Conservation (phyloP, 2,329 filamentous ascomycete genomes). For the Metarhizium humberi region DNA sequence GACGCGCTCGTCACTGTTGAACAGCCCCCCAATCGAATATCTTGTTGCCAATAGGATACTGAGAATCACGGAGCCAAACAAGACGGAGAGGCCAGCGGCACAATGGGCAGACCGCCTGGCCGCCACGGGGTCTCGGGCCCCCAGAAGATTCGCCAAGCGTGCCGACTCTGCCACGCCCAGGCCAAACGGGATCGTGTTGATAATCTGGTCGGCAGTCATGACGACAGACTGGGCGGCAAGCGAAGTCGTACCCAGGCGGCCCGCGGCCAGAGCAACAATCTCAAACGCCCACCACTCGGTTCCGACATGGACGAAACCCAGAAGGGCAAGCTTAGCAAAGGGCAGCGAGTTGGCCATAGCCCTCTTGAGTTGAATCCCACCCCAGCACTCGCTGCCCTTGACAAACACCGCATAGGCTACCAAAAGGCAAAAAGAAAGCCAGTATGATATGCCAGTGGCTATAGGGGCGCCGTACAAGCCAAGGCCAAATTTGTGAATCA, state of each 20-base stretch:
- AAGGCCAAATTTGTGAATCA: conserved; percentile 62
- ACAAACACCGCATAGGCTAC: conserved; percentile 65
- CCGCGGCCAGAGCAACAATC: conserved; percentile 76
- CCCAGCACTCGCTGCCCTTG: conserved; percentile 68
- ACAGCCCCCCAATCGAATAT: conserved; percentile 65
- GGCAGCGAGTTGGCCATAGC: conserved; percentile 53
- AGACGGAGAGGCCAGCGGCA: conserved; percentile 62
- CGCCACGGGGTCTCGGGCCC: conserved; percentile 53
- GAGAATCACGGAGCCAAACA: conserved; percentile 60
- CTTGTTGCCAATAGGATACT: conserved; percentile 60
- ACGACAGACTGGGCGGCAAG: conserved; percentile 80
- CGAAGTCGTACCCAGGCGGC: conserved; percentile 67
- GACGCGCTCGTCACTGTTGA: conserved; percentile 69
- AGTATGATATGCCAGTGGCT: conserved; percentile 78
- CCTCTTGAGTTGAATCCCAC: conserved; percentile 55
- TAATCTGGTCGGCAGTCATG: conserved; percentile 80
- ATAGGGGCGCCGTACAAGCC: conserved; percentile 72
- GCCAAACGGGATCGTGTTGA: conserved; percentile 81
- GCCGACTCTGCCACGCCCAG: conserved; percentile 73
- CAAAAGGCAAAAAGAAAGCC: conserved; percentile 70
- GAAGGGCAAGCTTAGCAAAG: conserved; percentile 64
- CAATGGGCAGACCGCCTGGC: conserved; percentile 66
- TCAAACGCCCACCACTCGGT: conserved; percentile 96
- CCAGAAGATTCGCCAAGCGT: conserved; percentile 71
- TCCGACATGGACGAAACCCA: conserved; percentile 75